A percentile compares a stretch with the other conserved stretches of the same genome.
phyloP scores from a whole-genome alignment of 345 rosid species.

The Aethionema arabicum region DNA sequence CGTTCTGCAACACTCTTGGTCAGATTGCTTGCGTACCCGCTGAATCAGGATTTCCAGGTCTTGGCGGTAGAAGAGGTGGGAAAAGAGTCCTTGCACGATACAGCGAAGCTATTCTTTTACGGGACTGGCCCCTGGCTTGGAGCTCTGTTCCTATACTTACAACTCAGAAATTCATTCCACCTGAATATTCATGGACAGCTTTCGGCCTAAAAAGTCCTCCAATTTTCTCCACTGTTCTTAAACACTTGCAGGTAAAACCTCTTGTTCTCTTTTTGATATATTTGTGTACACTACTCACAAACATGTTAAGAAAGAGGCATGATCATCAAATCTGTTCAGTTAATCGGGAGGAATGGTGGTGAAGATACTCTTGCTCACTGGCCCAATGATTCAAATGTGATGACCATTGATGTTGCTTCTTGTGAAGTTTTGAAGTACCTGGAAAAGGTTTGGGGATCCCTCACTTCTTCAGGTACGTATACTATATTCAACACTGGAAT shows the following conservation, averaged over 20 bases:
- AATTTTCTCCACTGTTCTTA: slow-evolving; percentile 66
- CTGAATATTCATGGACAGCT: slow-evolving; percentile 85
- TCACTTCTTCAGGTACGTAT: slow-evolving; percentile 71
- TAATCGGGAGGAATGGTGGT: slow-evolving; percentile 81
- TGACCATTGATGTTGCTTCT: slow-evolving; percentile 75
- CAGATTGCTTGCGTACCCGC: slow-evolving; percentile 83
- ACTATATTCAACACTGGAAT: slow-evolving; percentile 1
- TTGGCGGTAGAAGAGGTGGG: slow-evolving; percentile 60
- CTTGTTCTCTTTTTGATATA: slow-evolving; percentile 11
- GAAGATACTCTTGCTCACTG: slow-evolving; percentile 96
- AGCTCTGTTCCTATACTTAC: slow-evolving; percentile 77
- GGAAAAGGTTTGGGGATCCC: slow-evolving; percentile 76
- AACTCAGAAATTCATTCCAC: slow-evolving; percentile 73
- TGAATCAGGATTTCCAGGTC: slow-evolving; percentile 76
- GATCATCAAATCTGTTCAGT: slow-evolving; percentile 45
- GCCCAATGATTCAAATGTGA: slow-evolving; percentile 72
- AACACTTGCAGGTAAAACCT: slow-evolving; percentile 73
- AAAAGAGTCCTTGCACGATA: slow-evolving; percentile 83
- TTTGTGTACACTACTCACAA: slow-evolving; percentile 13
- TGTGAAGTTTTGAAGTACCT: slow-evolving; percentile 77
- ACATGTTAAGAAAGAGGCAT: slow-evolving; percentile 20
- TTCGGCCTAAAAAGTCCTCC: slow-evolving; percentile 87
- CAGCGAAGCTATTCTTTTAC: slow-evolving; percentile 64
- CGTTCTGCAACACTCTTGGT: slow-evolving; percentile 75
- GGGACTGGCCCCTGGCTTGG: slow-evolving; percentile 98